These are phyloP conservation scores for Tolypocladium capitatum DNA, from an alignment of 2,329 filamentous ascomycete species.

Conservation along the genomic window DNA sequence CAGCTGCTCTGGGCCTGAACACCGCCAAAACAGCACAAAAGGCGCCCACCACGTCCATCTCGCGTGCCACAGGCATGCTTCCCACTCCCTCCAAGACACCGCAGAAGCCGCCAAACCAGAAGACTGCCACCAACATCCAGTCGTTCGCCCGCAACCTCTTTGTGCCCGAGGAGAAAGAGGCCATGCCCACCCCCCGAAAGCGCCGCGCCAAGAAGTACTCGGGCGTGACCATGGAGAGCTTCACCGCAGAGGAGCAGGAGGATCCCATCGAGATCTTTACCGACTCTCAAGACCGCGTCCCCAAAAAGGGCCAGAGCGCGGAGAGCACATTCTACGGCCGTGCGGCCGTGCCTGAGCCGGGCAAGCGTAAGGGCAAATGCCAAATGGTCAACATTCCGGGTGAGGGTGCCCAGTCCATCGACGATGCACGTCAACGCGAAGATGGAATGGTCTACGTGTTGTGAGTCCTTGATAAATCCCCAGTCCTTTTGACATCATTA, in stretches of 20 bases:
- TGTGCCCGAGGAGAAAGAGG: constrained; percentile 41
- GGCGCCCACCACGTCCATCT: constrained; percentile 13
- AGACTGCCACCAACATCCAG: constrained; percentile 36
- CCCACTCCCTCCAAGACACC: constrained; percentile 72
- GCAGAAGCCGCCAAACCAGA: constrained; percentile 43
- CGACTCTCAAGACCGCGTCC: constrained; percentile 66
- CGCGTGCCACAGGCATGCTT: constrained; percentile 41
- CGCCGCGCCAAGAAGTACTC: constrained; percentile 43
- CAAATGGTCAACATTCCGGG: constrained; percentile 41
- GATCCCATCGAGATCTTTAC: constrained; percentile 60
- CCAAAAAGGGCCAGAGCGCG: constrained; percentile 48
- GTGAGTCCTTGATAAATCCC: constrained; percentile 37
- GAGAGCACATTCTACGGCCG: constrained; percentile 62
- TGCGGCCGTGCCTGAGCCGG: constrained; percentile 22
- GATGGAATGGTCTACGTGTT: constrained; percentile 68
- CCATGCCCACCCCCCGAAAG: constrained; percentile 46
- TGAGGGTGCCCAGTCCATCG: constrained; percentile 44
- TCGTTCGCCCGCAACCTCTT: constrained; percentile 50
- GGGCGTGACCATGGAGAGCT: constrained; percentile 42
- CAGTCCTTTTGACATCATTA: constrained; percentile 1
- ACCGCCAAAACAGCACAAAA: constrained; percentile 14
- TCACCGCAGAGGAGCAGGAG: constrained; percentile 41
- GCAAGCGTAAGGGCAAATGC: constrained; percentile 40
- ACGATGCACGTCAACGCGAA: constrained; percentile 48
- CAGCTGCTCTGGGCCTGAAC: constrained; percentile 25